Percentiles rank a stretch among this genome's conserved stretches.
These are phyloP conservation scores for Chalaropsis thielavioides DNA, from an alignment of 2,329 filamentous ascomycete genomes.

Conservation along the genomic window DNA sequence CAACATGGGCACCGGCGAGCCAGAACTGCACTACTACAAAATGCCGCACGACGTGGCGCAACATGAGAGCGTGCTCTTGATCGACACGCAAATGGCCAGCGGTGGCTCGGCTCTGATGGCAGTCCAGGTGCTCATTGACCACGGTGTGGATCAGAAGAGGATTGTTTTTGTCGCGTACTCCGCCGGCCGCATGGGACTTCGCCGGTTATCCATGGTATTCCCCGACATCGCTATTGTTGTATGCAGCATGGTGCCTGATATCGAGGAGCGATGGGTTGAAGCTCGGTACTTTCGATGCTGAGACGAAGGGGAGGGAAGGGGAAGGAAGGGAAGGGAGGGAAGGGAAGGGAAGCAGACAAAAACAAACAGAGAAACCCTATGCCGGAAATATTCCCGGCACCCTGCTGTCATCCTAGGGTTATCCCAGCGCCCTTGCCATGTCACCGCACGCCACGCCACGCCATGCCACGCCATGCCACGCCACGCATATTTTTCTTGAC, in stretches of 20 bases:
- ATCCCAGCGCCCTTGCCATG: no score
- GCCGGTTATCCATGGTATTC: constrained; percentile 76
- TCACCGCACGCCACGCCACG: no score
- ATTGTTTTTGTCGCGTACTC: constrained; percentile 92
- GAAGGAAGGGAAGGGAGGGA: no score
- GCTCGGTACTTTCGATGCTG: constrained; percentile 79
- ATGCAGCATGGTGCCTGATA: constrained; percentile 64
- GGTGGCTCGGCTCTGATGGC: constrained; percentile 83
- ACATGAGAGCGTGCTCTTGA: constrained; percentile 68
- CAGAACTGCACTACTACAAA: constrained; percentile 80
- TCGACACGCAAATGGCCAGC: constrained; percentile 90
- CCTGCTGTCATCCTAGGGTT: no score
- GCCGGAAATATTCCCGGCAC: no score
- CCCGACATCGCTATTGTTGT: constrained; percentile 77
- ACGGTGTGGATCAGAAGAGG: constrained; percentile 68
- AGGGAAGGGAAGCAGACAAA: no score
- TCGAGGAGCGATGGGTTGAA: constrained; percentile 82
- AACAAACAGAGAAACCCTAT: neutral
- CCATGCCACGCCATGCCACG: no score
- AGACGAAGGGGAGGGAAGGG: constrained; percentile 1
- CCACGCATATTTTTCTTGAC: neutral
- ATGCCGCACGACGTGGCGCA: constrained; percentile 57
- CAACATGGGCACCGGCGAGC: constrained; percentile 69
- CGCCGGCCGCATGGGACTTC: constrained; percentile 69
- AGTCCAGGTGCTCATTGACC: constrained; percentile 86